Evolutionary conservation across 2,329 filamentous ascomycete genomes (phyloP), one percentile per base, ranked within the genome.

Genomic region (Sporothrix humicola): DNA sequence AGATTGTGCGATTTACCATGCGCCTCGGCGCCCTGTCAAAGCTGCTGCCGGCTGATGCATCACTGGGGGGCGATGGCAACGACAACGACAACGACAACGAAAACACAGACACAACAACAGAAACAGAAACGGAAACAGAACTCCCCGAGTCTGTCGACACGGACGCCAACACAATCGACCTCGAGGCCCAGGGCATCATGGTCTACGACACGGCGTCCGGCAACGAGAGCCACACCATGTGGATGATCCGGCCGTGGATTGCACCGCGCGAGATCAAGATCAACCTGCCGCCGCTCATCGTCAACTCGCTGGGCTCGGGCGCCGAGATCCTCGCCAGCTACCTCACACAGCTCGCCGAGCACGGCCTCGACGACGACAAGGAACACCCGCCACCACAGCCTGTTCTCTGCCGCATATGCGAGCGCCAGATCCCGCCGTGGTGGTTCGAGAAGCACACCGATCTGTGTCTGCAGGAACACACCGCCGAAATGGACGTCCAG

Each of bases 381-480:
- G 90, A 91, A 78, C 91, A 95, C 80, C 91, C 94, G 10, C 93
- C 94, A 2, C 94, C 95, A 0, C 86, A 90, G 12, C 93, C 94
- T 0, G 92, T 98, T 4, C 88, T 99, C 17, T 99, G 96, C 82
- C 94, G 96, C 71, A 98, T 99, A 72, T 99, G 96, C 81, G 96
- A 99, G 81, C 93, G 96, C 72, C 94, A 98, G 76, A 98, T 99
- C 75, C 94, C 94, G 4, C 94, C 95, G 0, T 99, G 96, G 96
- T 99, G 96, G 97, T 99, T 99, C 78, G 96, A 99, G 83, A 99
- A 98, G 82, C 96, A 99, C 81, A 97, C 95, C 1, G 97, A 99
- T 79, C 85, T 98, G 23, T 99, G 96, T 79, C 86, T 98, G 72
- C 95, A 98, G 80, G 96, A 99, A 81, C 96, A 99, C 80, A 91